These are phyloP conservation scores for Metschnikowia bowlesiae DNA, from an alignment of 805 yeast species.

Conservation along the genomic window DNA sequence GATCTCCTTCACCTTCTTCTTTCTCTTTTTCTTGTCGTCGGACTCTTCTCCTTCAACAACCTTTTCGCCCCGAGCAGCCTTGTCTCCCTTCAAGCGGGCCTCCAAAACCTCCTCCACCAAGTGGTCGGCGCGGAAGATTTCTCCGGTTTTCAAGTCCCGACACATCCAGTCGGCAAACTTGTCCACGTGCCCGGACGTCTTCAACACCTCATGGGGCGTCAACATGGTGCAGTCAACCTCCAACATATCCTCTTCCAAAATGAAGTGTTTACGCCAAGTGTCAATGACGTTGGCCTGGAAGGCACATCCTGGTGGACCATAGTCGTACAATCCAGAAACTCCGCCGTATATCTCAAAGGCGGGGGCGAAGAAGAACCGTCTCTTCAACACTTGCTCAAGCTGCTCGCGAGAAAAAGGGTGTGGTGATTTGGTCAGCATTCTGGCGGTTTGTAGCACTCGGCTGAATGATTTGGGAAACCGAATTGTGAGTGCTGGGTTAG, in stretches of 20 bases:
- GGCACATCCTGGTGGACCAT: conserved; percentile 99
- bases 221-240: conserved; percentile 98
- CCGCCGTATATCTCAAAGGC: conserved; percentile 98
- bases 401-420: conserved; percentile 73
- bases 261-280: conserved; percentile 95
- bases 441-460: conserved; percentile 10
- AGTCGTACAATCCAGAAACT: conserved; percentile 95
- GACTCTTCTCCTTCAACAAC: conserved; percentile 46
- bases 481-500: conserved; percentile 1
- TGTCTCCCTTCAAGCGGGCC: conserved; percentile 93
- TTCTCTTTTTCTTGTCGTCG: conserved; percentile 67
- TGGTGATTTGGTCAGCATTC: conserved; percentile 28
- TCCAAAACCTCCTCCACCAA: conserved; percentile 96
- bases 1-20: conserved; percentile 84
- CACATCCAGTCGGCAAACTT: conserved; percentile 99
- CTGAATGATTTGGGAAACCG: conserved; percentile 1
- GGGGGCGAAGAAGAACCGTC: conserved; percentile 97
- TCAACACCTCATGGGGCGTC: conserved; percentile 95
- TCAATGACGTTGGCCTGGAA: conserved; percentile 94
- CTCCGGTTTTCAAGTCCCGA: conserved; percentile 91
- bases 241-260: conserved; percentile 96
- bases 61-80: conserved; percentile 86
- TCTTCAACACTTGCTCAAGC: conserved; percentile 84
- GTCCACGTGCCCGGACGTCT: conserved; percentile 99
- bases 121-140: conserved; percentile 98